These are phyloP conservation scores for Epipyxis sp. DNA, from an alignment of 108 stramenopile species.

Conservation along the genomic window DNA sequence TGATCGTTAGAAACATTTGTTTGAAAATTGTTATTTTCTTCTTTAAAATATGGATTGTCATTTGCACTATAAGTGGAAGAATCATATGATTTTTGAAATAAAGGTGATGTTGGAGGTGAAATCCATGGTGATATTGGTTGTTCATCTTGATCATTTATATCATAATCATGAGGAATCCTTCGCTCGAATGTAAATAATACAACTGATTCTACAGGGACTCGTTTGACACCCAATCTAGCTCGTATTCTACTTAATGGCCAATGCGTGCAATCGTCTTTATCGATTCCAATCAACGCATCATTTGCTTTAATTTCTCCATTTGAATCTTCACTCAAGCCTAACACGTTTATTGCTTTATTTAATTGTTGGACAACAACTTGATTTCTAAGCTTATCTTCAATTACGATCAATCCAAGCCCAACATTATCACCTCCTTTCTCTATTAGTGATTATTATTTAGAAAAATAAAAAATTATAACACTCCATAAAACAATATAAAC, in stretches of 20 bases:
- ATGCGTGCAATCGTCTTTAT: constrained; percentile 2
- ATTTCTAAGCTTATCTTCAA: not conserved
- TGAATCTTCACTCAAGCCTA: not conserved
- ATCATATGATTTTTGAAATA: not conserved
- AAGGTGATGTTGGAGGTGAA: not conserved
- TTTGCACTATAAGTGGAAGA: not conserved
- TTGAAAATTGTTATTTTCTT: no score
- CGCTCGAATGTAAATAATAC: constrained; percentile 8
- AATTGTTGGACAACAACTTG: not conserved
- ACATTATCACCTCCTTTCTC: not conserved
- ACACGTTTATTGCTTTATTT: not conserved
- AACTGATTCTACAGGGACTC: not conserved
- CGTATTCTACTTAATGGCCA: not conserved
- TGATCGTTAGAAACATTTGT: no score
- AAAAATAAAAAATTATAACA: no score
- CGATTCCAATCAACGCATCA: constrained; percentile 27
- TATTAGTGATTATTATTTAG: no score
- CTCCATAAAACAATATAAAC: no score
- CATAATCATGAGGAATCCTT: not conserved
- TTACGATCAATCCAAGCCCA: constrained; percentile 6
- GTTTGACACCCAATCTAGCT: not conserved
- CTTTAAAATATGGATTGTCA: no score
- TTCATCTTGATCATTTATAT: not conserved
- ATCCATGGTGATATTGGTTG: not conserved
- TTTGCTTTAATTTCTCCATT: not conserved